phyloP scores from a whole-genome alignment of 2,329 filamentous ascomycete genomes.

The Claviceps maximensis region DNA sequence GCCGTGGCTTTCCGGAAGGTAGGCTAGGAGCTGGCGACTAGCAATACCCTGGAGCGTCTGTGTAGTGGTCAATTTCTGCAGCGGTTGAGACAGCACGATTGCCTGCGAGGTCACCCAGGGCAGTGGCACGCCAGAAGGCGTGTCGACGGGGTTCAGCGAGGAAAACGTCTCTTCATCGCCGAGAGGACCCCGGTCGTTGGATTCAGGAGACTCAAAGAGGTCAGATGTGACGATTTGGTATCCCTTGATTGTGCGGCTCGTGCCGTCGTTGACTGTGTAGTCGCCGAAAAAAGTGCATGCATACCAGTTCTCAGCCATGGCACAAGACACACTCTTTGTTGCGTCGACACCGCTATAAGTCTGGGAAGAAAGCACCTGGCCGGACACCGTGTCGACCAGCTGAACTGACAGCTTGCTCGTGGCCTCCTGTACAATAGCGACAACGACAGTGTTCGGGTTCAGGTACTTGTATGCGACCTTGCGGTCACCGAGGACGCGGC shows the following conservation, averaged over 20 bases:
- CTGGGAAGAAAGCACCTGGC: slow-evolving; percentile 60
- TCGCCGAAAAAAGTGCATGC: slow-evolving; percentile 65
- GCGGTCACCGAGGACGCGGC: slow-evolving; percentile 80
- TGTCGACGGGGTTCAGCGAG: slow-evolving; percentile 52
- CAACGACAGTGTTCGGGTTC: slow-evolving; percentile 70
- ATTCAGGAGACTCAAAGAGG: slow-evolving; percentile 71
- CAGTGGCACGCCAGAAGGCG: slow-evolving; percentile 40
- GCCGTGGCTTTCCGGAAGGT: slow-evolving; percentile 57
- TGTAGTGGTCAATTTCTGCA: slow-evolving; percentile 69
- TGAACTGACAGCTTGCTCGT: slow-evolving; percentile 54
- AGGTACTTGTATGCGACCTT: slow-evolving; percentile 97
- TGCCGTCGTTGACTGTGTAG: slow-evolving; percentile 42
- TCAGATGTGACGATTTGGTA: slow-evolving; percentile 80
- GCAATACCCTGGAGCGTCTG: slow-evolving; percentile 89
- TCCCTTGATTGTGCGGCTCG: slow-evolving; percentile 53
- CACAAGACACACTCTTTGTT: slow-evolving; percentile 58
- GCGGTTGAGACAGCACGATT: slow-evolving; percentile 67
- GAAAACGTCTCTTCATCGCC: slow-evolving; percentile 61
- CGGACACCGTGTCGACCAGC: slow-evolving; percentile 75
- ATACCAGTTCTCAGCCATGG: slow-evolving; percentile 91
- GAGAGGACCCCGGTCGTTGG: slow-evolving; percentile 76
- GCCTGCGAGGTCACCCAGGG: slow-evolving; percentile 70
- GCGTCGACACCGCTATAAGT: slow-evolving; percentile 63
- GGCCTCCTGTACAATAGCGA: slow-evolving; percentile 53
- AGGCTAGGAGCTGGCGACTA: slow-evolving; percentile 66